A percentile compares a stretch with the other conserved stretches of the same genome.
Conservation (phyloP, 805 yeast species). For the Blastobotrys attinorum region DNA sequence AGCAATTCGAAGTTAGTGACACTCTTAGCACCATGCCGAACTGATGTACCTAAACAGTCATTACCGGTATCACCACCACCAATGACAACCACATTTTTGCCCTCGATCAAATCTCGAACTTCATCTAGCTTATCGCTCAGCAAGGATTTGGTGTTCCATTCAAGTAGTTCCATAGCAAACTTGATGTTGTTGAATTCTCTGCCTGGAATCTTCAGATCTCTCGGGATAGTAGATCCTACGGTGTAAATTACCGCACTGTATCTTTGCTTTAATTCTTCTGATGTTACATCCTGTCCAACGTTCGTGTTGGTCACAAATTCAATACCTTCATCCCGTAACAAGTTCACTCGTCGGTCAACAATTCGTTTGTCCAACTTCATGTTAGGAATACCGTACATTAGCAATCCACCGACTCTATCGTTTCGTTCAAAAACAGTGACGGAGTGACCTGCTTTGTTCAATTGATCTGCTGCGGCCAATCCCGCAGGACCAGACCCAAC, state of each 20-base stretch:
- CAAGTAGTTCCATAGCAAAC: conserved; percentile 89
- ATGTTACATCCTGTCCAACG: conserved; percentile 74
- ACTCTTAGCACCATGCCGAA: conserved; percentile 93
- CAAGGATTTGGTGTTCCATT: conserved; percentile 82
- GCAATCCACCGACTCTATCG: conserved; percentile 92
- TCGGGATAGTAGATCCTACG: conserved; percentile 93
- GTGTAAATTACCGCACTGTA: conserved; percentile 85
- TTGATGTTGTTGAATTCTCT: conserved; percentile 84
- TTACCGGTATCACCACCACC: conserved; percentile 99
- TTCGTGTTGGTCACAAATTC: conserved; percentile 68
- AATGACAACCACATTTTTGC: conserved; percentile 89
- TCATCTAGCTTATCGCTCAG: conserved; percentile 73
- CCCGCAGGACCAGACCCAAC: conserved; percentile 98
- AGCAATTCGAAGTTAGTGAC: conserved; percentile 89
- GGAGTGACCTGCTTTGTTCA: conserved; percentile 89
- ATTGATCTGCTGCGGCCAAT: conserved; percentile 92
- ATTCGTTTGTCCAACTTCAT: conserved; percentile 93
- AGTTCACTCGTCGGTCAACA: conserved; percentile 87
- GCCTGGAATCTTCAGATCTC: conserved; percentile 92
- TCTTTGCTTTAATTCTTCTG: conserved; percentile 53
- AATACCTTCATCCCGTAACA: conserved; percentile 85
- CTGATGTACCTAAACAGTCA: conserved; percentile 95
- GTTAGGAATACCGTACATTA: conserved; percentile 99
- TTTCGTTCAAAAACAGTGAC: conserved; percentile 91
- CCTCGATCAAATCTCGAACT: conserved; percentile 61